Conservation (phyloP, 2,329 filamentous ascomycete genomes). For the Tolypocladium nubicola region DNA sequence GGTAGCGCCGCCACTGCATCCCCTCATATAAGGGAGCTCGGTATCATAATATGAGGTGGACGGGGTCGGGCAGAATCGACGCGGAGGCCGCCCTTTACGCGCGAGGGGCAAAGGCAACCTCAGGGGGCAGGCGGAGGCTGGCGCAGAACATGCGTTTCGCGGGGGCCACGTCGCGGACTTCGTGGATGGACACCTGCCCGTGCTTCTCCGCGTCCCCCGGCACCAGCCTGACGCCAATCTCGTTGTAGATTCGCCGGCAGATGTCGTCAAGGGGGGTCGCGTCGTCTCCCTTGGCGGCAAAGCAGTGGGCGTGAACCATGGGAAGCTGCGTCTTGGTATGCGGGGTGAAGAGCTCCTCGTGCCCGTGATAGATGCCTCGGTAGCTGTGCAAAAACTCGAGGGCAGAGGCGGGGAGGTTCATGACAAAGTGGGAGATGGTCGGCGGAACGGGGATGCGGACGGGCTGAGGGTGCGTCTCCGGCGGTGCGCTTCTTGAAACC, state of each 20-base stretch:
- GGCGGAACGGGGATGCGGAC: constrained; percentile 49
- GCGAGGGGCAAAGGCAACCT: constrained; percentile 63
- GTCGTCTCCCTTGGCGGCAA: constrained; percentile 71
- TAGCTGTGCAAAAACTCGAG: constrained; percentile 63
- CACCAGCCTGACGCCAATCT: constrained; percentile 28
- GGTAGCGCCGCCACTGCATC: background rate
- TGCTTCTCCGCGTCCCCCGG: constrained; percentile 35
- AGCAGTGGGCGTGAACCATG: constrained; percentile 89
- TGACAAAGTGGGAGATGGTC: constrained; percentile 86
- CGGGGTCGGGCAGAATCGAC: background rate
- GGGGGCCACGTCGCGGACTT: constrained; percentile 81
- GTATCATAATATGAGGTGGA: background rate
- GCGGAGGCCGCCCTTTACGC: background rate
- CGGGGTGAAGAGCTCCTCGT: constrained; percentile 54
- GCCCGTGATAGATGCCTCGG: constrained; percentile 67
- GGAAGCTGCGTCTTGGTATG: constrained; percentile 54
- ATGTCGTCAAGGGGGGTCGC: constrained; percentile 50
- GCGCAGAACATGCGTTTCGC: constrained; percentile 97
- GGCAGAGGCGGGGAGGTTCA: constrained; percentile 91
- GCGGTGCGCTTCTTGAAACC: constrained; percentile 25
- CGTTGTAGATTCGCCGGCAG: constrained; percentile 26
- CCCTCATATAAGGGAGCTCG: background rate
- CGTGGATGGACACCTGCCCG: constrained; percentile 45
- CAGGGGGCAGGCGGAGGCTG: constrained; percentile 72
- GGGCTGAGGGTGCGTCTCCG: constrained; percentile 23